phyloP scores from a whole-genome alignment of 192 early-diverging fungal species.

The Linnemannia exigua region DNA sequence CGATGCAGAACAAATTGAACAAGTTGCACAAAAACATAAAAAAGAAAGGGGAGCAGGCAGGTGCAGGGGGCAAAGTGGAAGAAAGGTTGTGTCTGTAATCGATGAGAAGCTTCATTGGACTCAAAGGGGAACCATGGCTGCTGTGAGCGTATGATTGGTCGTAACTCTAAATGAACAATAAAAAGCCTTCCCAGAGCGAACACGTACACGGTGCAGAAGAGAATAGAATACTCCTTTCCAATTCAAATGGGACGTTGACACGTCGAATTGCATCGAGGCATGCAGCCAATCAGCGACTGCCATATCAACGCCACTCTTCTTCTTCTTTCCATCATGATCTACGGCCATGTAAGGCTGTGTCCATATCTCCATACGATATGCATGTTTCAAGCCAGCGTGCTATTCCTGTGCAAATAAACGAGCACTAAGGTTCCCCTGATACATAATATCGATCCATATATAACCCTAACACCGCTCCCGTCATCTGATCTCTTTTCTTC shows the following conservation, averaged over 20 bases:
- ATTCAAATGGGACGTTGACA: conserved; percentile 1
- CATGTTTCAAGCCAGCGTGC: not conserved
- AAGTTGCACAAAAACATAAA: not conserved
- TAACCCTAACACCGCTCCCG: not conserved
- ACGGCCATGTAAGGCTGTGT: not conserved
- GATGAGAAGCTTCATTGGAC: not conserved
- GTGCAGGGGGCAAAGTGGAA: not conserved
- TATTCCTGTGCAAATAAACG: not conserved
- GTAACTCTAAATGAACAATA: not conserved
- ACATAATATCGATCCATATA: not conserved
- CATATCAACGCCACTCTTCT: conserved; percentile 18
- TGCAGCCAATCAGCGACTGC: conserved; percentile 32
- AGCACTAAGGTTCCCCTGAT: not conserved
- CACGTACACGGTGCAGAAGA: not conserved
- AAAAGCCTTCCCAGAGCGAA: not conserved
- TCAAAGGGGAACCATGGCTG: not conserved
- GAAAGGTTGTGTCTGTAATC: not conserved
- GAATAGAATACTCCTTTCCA: not conserved
- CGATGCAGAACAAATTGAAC: too few relatives aligned
- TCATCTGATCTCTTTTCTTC: conserved; percentile 25
- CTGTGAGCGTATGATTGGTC: conserved; percentile 7
- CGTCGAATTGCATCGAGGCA: not conserved
- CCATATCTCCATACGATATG: too few relatives aligned
- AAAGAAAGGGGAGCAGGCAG: not conserved
- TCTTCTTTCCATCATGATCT: not conserved